Percentiles rank a stretch among this genome's conserved stretches.
Evolutionary conservation across 2,329 filamentous ascomycete genomes (phyloP).

Genomic region (Aspergillus pseudoviridinutans): DNA sequence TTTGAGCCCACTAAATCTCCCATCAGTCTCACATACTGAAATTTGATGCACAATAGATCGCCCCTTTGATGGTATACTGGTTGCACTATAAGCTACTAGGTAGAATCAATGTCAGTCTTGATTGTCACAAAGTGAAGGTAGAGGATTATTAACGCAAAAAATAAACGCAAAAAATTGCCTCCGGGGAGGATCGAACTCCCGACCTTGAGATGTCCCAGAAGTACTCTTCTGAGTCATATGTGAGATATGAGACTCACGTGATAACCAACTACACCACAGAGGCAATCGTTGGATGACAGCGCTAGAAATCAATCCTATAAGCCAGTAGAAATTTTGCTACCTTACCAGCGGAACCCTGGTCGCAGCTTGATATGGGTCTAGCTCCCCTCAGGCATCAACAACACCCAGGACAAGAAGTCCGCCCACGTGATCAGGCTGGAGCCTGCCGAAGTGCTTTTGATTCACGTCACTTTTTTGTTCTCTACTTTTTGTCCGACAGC

Average conservation of each 20-base stretch:
- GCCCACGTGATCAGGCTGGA: constrained; percentile 2
- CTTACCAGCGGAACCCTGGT: too few relatives aligned
- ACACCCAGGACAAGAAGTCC: constrained; percentile 6
- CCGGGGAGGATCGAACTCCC: not conserved
- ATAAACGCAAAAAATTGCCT: not conserved
- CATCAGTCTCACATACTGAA: not conserved
- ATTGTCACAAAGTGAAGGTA: too few relatives aligned
- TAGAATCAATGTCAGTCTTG: too few relatives aligned
- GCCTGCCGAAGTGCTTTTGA: constrained; percentile 12
- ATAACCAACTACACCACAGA: not conserved
- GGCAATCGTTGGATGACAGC: not conserved
- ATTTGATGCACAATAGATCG: not conserved
- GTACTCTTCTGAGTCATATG: not conserved
- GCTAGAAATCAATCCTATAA: not conserved
- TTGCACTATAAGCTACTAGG: not conserved
- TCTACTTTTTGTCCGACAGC: not conserved
- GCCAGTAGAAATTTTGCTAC: too few relatives aligned
- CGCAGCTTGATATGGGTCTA: not conserved
- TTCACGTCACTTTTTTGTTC: constrained; percentile 33
- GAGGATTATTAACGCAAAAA: not conserved
- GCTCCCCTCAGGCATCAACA: not conserved
- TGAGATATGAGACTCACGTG: constrained; percentile 14
- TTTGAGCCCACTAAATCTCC: not conserved
- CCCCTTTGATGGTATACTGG: too few relatives aligned
- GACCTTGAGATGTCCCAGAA: not conserved